Evolutionary conservation across 495 filamentous ascomycete genomes (phyloP), one percentile per base, ranked within the genome.

Genomic region (Penicillium cosmopolitanum): DNA sequence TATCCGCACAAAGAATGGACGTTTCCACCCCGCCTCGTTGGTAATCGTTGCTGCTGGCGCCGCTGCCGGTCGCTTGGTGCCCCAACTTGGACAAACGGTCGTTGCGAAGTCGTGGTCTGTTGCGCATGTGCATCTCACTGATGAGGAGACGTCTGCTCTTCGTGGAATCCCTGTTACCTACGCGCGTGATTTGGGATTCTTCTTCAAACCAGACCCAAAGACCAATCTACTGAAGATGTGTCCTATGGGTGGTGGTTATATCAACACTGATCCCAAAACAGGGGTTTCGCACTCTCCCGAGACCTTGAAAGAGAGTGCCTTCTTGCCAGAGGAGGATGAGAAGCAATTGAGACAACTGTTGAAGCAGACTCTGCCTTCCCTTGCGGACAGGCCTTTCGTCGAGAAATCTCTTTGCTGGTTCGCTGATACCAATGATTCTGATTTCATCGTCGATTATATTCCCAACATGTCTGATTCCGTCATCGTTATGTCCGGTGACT

Each of bases 121-220:
- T 12, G 82, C 76, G 2, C 82, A 86, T 65, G 72, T 85, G 10
- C 79, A 81, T 60, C 74, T 86, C 6, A 83, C 75, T 0, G 73
- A 77, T 23, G 73, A 73, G 6, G 84, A 86, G 66, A 79, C 78
- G 2, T 75, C 73, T 3, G 56, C 61, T 13, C 72, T 87, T 6
- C 75, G 77, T 9, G 80, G 80, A 16, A 83, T 85, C 48, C 82
- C 84, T 0, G 79, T 84, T 2, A 82, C 77, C 4, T 82, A 84
- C 53, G 77, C 73, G 9, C 76, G 83, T 11, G 82, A 85, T 66
- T 65, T 85, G 15, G 83, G 82, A 0, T 85, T 85, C 71, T 83
- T 85, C 65, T 87, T 85, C 53, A 83, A 85, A 61, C 83, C 84
- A 0, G 82, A 85, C 62, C 77, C 73, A 1, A 74, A 77, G 63